Base-by-base conservation (phyloP, 2,329 filamentous ascomycete species). In the Claviceps purpurea region DNA sequence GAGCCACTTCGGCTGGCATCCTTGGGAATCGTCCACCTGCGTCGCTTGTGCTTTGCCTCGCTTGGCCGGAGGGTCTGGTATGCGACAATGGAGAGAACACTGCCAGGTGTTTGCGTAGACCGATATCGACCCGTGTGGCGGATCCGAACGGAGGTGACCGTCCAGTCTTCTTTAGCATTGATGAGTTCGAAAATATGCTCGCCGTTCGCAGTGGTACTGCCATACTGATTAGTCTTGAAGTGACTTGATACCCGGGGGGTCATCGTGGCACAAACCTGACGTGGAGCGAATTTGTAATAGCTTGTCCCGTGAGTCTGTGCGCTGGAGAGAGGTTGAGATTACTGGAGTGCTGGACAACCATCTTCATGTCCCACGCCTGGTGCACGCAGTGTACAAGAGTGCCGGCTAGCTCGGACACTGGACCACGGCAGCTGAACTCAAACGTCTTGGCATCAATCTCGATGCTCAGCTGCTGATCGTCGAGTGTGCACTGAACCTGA, bases 321-420 rank as follows among this genome's bases (percentile, higher is more conserved):
- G 37, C 51, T 6, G 52, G 26, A 4, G 60, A 57, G 11, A 50
- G 45, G 4, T 52, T 39, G 40, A 56, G 52, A 16, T 54, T 47
- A 14, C 43, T 47, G 1, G 54, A 53, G 5, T 55, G 58, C 5
- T 52, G 57, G 10, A 58, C 51, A n/a, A 52, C 54, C 14, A 65
- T 49, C 16, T 64, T 60, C 30, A 68, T 52, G 47, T 67, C 65
- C 65, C 65, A 68, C 1, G 64, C 60, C 10, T 60, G 57, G 5
- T 53, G 54, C 5, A 60, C 52, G 37, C 65, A 68, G 30, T 68
- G 65, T 2, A 68, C 46, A 38, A 59, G 60, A 2, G 62, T 47
- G n/a, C 51, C 39, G 2, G 56, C 57, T 2, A 64, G 14, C 14
- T 64, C 60, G 13, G 58, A 47, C 5, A 14, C 38, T 26, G 48